phyloP scores from a whole-genome alignment of 2,329 filamentous ascomycete genomes.

The Penicillium frequentans region DNA sequence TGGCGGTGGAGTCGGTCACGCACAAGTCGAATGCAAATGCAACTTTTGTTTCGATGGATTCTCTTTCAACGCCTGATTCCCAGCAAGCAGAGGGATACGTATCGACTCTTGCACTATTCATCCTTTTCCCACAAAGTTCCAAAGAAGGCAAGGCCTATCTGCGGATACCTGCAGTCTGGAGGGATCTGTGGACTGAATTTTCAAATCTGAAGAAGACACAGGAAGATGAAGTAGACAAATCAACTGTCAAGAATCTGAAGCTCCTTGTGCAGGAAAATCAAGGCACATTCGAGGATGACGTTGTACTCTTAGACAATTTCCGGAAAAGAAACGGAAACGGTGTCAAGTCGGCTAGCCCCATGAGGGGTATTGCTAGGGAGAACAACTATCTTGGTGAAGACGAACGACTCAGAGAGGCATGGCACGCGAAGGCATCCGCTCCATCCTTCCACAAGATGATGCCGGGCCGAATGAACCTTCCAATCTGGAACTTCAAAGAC shows the following conservation, averaged over 20 bases:
- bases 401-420: conserved; percentile 51
- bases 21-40: conserved; percentile 47
- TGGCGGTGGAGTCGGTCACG: conserved; percentile 43
- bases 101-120: conserved; percentile 78
- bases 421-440: conserved; percentile 53
- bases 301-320: conserved; percentile 76
- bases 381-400: conserved; percentile 24
- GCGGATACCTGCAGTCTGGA: conserved; percentile 75
- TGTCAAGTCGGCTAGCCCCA: conserved; percentile 27
- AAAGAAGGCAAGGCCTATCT: conserved; percentile 86
- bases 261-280: conserved; percentile 37
- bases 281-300: conserved; percentile 62
- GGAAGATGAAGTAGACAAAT: conserved; percentile 69
- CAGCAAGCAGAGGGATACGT: conserved; percentile 86
- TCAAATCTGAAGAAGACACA: conserved; percentile 68
- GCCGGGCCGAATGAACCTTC: conserved; percentile 72
- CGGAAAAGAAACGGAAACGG: conserved; percentile 49
- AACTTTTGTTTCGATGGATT: conserved; percentile 70
- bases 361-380: conserved; percentile 24
- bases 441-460: conserved; percentile 75
- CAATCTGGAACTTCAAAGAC: conserved; percentile 83
- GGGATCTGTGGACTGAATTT: conserved; percentile 82
- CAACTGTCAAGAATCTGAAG: conserved; percentile 64
- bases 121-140: conserved; percentile 71
- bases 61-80: conserved; percentile 69